Percentiles rank a stretch among this genome's conserved stretches.
Conservation (phyloP, 2,329 filamentous ascomycete genomes). For the Fusarium denticulatum region DNA sequence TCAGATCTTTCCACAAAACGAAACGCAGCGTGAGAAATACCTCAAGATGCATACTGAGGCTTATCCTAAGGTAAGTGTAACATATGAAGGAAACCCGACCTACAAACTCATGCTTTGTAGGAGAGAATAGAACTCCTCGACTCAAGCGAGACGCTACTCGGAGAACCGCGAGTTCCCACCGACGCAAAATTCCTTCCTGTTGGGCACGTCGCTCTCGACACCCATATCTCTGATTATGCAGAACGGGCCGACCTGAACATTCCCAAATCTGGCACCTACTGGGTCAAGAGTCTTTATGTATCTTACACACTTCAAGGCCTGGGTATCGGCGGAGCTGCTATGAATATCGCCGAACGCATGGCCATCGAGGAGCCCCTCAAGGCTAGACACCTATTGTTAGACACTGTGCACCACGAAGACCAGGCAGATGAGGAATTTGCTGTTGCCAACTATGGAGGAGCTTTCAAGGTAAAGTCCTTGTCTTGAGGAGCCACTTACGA, state of each 20-base stretch:
- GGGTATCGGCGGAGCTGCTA: not conserved
- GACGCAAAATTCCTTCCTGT: not conserved
- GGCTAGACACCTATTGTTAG: fast-evolving
- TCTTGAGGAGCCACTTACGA: no score
- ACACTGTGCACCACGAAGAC: not conserved
- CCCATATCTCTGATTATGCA: not conserved
- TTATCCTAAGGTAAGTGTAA: not conserved
- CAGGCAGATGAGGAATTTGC: not conserved
- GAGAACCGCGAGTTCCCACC: fast-evolving
- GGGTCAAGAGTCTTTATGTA: not conserved
- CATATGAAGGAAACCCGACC: fast-evolving
- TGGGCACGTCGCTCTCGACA: not conserved
- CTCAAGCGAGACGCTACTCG: not conserved
- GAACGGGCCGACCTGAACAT: fast-evolving
- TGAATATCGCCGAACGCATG: not conserved
- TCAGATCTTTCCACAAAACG: fast-evolving
- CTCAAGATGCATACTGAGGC: not conserved
- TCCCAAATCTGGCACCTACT: not conserved
- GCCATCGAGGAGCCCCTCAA: not conserved
- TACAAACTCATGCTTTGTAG: not conserved
- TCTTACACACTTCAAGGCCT: not conserved
- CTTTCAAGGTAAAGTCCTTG: not conserved
- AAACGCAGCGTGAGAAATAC: not conserved
- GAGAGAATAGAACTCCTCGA: not conserved
- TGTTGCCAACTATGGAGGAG: not conserved